These are phyloP conservation scores for Colletotrichum sp. DNA, from an alignment of 2,329 filamentous ascomycete genomes.

Conservation along the genomic window DNA sequence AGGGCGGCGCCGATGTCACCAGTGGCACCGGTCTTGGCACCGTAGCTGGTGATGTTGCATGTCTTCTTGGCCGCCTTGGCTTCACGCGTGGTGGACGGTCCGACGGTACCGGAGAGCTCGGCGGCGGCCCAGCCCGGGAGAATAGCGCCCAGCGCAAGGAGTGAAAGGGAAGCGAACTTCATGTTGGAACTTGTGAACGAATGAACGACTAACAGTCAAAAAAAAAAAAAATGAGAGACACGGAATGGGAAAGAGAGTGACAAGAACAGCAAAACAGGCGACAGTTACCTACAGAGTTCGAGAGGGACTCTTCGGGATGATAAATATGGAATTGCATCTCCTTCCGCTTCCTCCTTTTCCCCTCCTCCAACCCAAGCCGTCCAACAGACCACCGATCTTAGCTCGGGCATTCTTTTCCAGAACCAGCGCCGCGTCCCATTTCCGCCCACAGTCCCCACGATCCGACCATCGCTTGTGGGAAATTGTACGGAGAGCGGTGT, in stretches of 20 bases:
- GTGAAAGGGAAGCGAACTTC: slow-evolving; percentile 10
- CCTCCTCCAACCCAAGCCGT: not conserved
- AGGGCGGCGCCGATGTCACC: slow-evolving; percentile 42
- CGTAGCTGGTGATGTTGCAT: slow-evolving; percentile 56
- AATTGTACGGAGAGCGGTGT: not conserved
- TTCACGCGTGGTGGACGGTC: slow-evolving; percentile 28
- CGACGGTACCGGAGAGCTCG: slow-evolving; percentile 29
- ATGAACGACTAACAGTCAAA: not conserved
- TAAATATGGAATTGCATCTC: not conserved
- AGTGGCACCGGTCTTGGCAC: slow-evolving; percentile 50
- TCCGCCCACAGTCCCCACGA: not conserved
- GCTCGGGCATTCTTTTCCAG: not conserved
- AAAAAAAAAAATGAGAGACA: not conserved
- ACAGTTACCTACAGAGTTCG: not conserved
- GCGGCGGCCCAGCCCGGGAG: slow-evolving; percentile 15
- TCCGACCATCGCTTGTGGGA: slow-evolving; percentile 1
- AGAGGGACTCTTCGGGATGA: not conserved
- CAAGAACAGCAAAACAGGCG: not conserved
- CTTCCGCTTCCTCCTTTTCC: not conserved
- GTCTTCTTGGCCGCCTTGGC: slow-evolving; percentile 32
- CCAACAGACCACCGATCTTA: not conserved
- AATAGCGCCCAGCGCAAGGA: slow-evolving; percentile 16
- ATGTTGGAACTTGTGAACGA: not conserved
- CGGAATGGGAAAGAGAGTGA: not conserved
- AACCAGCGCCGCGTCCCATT: not conserved